Conservation (phyloP, 257 asterid species). For the Nicotiana undulata region DNA sequence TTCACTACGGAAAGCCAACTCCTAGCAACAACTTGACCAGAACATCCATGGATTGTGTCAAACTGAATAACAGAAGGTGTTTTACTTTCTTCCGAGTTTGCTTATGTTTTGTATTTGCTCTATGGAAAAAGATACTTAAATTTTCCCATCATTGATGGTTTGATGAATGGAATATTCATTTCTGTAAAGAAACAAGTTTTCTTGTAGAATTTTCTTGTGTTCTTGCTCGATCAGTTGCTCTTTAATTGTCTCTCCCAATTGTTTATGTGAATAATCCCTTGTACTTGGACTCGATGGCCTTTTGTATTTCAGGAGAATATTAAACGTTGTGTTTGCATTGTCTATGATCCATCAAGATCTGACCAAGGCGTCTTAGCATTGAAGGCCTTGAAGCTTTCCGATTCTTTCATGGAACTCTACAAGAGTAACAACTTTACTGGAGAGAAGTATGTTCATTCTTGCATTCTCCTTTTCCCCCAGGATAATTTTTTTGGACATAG, state of each 20-base stretch:
- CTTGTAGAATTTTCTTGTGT: background rate
- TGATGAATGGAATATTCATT: background rate
- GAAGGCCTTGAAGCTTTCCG: constrained; percentile 96
- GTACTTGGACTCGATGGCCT: background rate
- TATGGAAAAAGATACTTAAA: background rate
- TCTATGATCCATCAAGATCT: constrained; percentile 94
- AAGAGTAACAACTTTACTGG: constrained; percentile 81
- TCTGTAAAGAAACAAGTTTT: background rate
- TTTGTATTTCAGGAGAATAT: constrained; percentile 69
- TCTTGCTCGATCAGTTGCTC: background rate
- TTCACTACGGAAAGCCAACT: background rate
- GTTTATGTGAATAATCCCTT: background rate
- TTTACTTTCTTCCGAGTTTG: background rate
- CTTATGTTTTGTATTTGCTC: background rate
- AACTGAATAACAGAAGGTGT: background rate
- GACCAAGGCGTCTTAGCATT: constrained; percentile 91
- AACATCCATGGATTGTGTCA: background rate
- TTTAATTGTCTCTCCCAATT: background rate
- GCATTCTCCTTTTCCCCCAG: background rate
- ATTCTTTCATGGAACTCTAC: constrained; percentile 93
- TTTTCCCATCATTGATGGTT: background rate
- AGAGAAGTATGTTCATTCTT: constrained; percentile 60
- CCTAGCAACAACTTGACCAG: background rate
- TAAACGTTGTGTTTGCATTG: constrained; percentile 85
- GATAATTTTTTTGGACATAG: background rate